Base-by-base conservation (phyloP, 495 filamentous ascomycete species). In the Pseudomonodictys pantanalensis region DNA sequence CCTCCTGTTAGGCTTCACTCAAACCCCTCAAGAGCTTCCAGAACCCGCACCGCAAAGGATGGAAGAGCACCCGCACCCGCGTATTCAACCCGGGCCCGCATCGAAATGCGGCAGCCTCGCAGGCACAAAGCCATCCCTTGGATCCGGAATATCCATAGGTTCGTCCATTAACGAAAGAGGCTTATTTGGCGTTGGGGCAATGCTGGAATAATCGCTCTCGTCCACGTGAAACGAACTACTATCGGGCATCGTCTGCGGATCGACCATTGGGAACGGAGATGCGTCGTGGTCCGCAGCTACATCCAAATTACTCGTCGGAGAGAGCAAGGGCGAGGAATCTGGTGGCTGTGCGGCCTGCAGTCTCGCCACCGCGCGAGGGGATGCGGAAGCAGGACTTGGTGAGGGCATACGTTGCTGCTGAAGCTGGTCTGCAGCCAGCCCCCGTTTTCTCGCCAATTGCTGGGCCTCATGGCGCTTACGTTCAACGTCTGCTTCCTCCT, bases 401-500 rank as follows among this genome's bases (percentile, higher is more conserved):
- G 58, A 62, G 8, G 51, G 23, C 9, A 24, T 28, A 0, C 42
- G 58, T 2, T 23, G 15, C 10, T 50, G 32, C 30, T 49, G 51
- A 28, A 32, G 29, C 18, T 56, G 51, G 17, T 59, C 35, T 24
- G 52, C 33, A 30, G 43, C 47, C 42, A 96, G 72, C 1, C 92
- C 91, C 29, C 85, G 81, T 57, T 83, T 79, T 18, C 82, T 63
- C 12, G 93, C 92, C 53, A 96, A 64, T 55, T 82, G 79, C 22
- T 81, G 81, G 1, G 92, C 92, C 25, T 86, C 88, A 52, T 82
- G 71, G 44, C 92, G 79, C 69, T 84, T 89, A 51, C 79, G 79
- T 69, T 86, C 79, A 42, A 95, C 75, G 45, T 85, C 81, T 22
- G 78, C 77, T 59, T 91, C 85, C 66, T 97, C 90, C 69, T 90